These are phyloP conservation scores for Pseudogymnoascus sp. DNA, from an alignment of 2,329 filamentous ascomycete genomes.

Conservation along the genomic window DNA sequence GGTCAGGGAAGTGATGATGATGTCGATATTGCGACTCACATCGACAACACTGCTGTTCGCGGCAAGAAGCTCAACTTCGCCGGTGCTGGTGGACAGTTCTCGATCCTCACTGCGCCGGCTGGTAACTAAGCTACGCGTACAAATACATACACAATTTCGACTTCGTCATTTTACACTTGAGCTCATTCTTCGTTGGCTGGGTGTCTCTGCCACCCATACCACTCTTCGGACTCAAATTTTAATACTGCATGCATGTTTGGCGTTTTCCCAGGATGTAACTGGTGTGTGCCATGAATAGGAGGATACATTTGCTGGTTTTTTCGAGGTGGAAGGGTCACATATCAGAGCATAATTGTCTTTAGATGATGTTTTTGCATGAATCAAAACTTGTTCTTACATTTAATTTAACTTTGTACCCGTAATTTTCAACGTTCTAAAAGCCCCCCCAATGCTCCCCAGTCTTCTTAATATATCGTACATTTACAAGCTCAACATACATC, in stretches of 20 bases:
- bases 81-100: constrained; percentile 85
- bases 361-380: constrained; percentile 3
- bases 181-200: background rate
- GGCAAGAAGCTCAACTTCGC: constrained; percentile 68
- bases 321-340: background rate
- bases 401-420: constrained; percentile 6
- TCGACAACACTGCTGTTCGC: constrained; percentile 77
- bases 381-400: constrained; percentile 6
- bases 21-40: constrained; percentile 65
- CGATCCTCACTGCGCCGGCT: constrained; percentile 47
- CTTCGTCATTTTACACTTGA: background rate
- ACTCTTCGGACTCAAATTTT: background rate
- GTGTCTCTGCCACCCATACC: background rate
- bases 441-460: background rate
- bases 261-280: constrained; percentile 3
- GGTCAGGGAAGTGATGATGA: constrained; percentile 74
- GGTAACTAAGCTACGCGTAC: background rate
- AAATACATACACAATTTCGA: background rate
- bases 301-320: background rate
- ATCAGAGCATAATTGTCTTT: background rate
- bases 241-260: constrained; percentile 7
- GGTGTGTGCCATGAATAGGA: constrained; percentile 6
- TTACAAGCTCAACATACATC: background rate
- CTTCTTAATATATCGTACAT: constrained; percentile 1
- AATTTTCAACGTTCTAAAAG: constrained; percentile 3